These are phyloP conservation scores for Debaryomyces sp. DNA, from an alignment of 1,139 yeast species.

Conservation along the genomic window DNA sequence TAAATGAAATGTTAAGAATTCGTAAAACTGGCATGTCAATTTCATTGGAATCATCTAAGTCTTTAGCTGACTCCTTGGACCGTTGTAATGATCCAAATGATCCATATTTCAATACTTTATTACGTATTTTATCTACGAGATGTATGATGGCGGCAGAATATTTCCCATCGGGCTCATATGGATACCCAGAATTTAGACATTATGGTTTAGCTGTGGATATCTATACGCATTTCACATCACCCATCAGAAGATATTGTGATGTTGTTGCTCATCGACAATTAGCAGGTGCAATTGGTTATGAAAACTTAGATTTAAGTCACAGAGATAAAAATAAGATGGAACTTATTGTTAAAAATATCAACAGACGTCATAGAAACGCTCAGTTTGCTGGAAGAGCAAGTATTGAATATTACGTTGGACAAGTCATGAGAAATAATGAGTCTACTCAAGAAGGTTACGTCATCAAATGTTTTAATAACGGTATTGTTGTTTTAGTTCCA, in stretches of 20 bases:
- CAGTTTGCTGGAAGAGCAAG: slow-evolving; percentile 99
- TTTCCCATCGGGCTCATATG: slow-evolving; percentile 89
- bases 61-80: slow-evolving; percentile 93
- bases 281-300: slow-evolving; percentile 97
- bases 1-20: slow-evolving; percentile 88
- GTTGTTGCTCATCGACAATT: slow-evolving; percentile 96
- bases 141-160: slow-evolving; percentile 99
- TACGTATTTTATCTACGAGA: slow-evolving; percentile 96
- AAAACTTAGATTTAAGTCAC: slow-evolving; percentile 76
- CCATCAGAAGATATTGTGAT: slow-evolving; percentile 97
- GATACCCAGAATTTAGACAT: slow-evolving; percentile 93
- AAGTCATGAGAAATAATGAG: slow-evolving; percentile 84
- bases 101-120: slow-evolving; percentile 88
- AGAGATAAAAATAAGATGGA: slow-evolving; percentile 93
- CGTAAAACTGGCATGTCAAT: slow-evolving; percentile 74
- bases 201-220: slow-evolving; percentile 97
- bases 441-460: slow-evolving; percentile 85
- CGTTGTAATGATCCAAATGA: slow-evolving; percentile 80
- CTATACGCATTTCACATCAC: slow-evolving; percentile 98
- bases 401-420: slow-evolving; percentile 97
- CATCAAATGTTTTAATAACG: slow-evolving; percentile 90
- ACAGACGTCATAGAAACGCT: slow-evolving; percentile 94
- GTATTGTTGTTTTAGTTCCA: slow-evolving; percentile 95
- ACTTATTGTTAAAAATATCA: slow-evolving; percentile 82
- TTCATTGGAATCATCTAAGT: slow-evolving; percentile 82